Base-by-base conservation (phyloP, 768 basidiomycete genomes). In the Guyanaporus albipodus region DNA sequence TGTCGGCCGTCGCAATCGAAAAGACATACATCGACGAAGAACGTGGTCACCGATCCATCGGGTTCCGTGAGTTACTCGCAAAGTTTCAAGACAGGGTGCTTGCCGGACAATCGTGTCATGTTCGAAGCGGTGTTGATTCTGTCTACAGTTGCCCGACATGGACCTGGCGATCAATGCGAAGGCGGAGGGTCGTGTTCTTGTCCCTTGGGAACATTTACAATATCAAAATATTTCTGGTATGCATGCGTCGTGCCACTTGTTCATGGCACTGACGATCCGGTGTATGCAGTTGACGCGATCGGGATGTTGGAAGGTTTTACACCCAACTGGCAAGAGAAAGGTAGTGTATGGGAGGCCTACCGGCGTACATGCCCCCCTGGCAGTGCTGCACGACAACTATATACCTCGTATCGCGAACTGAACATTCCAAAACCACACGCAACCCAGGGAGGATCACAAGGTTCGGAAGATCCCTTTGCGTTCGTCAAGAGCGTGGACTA, bases 261-360 rank as follows among this genome's bases (percentile, higher is more conserved):
- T 14, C 27, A 27, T 33, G 17, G n/a, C n/a, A n/a, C n/a, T n/a
- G n/a, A n/a, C n/a, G n/a, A n/a, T n/a, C n/a, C n/a, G n/a, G n/a
- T n/a, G n/a, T n/a, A 24, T 24, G 5, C 24, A 44, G 34, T 7
- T 12, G 31, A 21, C 14, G 1, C n/a, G 8, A 6, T 31, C 10
- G 8, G 12, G 4, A 56, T 85, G 63, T 69, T 89, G 11, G 78
- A 77, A 10, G 66, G 70, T 15, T 92, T 92, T 60, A 72, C 75
- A 28, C 78, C 90, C 8, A 91, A 95, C 66, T 99, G 96, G 95
- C 70, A 70, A 24, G 81, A 83, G 11, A 71, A 82, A 38, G 91
- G 93, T 4, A 86, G 72, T 38, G 87, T 96, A 36, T 98, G 96
- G 96, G 92, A 97, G 50, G 83, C 91, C 0, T 96, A 84, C 74